Base-by-base conservation (phyloP, 2,329 filamentous ascomycete genomes). In the Colletotrichum destructivum region DNA sequence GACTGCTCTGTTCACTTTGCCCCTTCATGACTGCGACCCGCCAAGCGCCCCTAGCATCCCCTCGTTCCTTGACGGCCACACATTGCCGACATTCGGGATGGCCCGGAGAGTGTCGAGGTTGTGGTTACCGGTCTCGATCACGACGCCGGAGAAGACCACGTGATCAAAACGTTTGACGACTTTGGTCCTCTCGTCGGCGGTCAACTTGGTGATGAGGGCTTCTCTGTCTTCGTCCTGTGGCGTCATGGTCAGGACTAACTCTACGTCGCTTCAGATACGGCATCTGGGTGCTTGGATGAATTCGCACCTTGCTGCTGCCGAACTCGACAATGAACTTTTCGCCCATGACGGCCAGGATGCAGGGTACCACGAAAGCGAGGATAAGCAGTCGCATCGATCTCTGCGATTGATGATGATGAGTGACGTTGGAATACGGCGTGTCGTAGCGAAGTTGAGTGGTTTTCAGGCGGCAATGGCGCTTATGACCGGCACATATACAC, bases 61-160 rank as follows among this genome's bases (percentile, higher is more conserved):
- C 60, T 72, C 69, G n/a, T 72, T 69, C 23, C 54, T 64, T 2
- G 69, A 72, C 16, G 78, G 76, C 81, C 81, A 83, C 18, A 82
- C 81, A 31, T 82, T 83, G 52, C 78, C 66, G 12, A 83, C 79
- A 6, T 82, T 81, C 5, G 78, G 75, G 52, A 83, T 71, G 18
- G 75, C 70, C 18, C 75, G 76, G 0, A 83, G 74, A 3, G 78
- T 78, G 38, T 83, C 82, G n/a, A 76, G 67, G 51, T 82, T 81
- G 44, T 82, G 77, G 6, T 75, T 74, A 21, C 77, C 76, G 2
- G 79, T 79, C 61, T 82, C 77, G 15, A 83, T 65, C 4, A 78
- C 76, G 15, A 82, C 74, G 4, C 82, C 82, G 2, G 75, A 76
- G 61, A 83, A 83, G 23, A 82, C 73, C 60, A 80, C 79, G 31